Percentiles rank a stretch among this genome's conserved stretches.
phyloP scores from a whole-genome alignment of 352 stramenopile species.

The Phytophthora fragariae region DNA sequence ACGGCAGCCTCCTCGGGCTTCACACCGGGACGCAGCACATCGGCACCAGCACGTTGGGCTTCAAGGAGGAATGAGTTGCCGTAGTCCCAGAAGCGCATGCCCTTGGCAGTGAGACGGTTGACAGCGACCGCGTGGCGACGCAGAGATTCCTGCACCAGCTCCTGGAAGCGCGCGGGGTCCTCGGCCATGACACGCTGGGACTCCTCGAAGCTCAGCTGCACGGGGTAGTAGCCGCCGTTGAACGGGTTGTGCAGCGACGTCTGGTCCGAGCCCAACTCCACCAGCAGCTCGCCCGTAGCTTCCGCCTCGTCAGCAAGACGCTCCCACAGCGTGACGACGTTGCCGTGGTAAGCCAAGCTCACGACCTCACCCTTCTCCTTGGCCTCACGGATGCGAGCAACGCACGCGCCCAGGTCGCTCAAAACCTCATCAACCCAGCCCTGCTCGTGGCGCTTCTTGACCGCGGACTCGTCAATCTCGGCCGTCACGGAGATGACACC shows the following conservation, averaged over 20 bases:
- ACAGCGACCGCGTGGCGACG: slow-evolving; percentile 80
- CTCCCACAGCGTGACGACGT: slow-evolving; percentile 91
- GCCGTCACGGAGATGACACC: slow-evolving; percentile 89
- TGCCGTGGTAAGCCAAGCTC: slow-evolving; percentile 87
- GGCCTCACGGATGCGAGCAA: slow-evolving; percentile 66
- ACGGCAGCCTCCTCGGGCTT: slow-evolving; percentile 59
- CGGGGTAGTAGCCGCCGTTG: slow-evolving; percentile 91
- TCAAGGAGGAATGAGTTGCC: slow-evolving; percentile 92
- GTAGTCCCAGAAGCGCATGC: slow-evolving; percentile 93
- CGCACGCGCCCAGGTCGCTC: slow-evolving; percentile 68
- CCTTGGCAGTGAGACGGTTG: slow-evolving; percentile 78
- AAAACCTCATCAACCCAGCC: slow-evolving; percentile 89
- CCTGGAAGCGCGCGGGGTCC: slow-evolving; percentile 78
- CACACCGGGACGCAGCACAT: slow-evolving; percentile 60
- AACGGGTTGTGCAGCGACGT: slow-evolving; percentile 92
- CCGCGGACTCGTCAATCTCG: slow-evolving; percentile 78
- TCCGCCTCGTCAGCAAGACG: slow-evolving; percentile 78
- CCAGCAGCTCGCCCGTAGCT: slow-evolving; percentile 67
- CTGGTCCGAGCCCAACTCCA: slow-evolving; percentile 90
- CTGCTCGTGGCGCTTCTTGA: slow-evolving; percentile 89
- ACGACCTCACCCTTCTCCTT: slow-evolving; percentile 71
- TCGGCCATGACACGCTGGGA: slow-evolving; percentile 83
- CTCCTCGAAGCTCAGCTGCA: slow-evolving; percentile 85
- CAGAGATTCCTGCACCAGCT: slow-evolving; percentile 81
- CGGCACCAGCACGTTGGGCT: slow-evolving; percentile 79